Evolutionary conservation across 2,329 filamentous ascomycete species (phyloP).

Genomic region (Botrytis byssoidea): DNA sequence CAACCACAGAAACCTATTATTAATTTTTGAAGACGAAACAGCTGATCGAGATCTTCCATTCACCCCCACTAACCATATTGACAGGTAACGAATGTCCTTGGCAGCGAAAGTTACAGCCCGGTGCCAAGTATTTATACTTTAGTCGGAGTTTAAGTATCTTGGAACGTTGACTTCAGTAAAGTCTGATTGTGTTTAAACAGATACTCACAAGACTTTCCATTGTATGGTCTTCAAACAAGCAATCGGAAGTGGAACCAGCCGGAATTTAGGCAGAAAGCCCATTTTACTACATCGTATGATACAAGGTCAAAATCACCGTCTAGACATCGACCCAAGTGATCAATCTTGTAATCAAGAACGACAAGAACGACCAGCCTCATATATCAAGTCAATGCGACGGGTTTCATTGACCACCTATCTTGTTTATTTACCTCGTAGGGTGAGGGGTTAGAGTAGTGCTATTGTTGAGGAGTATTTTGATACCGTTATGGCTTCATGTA

Average conservation of each 20-base stretch:
- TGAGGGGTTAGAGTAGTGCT: no score
- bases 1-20: background rate
- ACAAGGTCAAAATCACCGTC: background rate
- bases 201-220: background rate
- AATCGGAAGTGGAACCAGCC: background rate
- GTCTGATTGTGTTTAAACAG: background rate
- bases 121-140: background rate
- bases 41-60: background rate
- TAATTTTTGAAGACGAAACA: background rate
- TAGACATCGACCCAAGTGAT: background rate
- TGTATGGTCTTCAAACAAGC: no score
- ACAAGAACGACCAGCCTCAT: no score
- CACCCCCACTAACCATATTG: background rate
- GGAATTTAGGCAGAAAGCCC: background rate
- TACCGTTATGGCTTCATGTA: background rate
- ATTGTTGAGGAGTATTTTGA: background rate
- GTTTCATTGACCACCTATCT: background rate
- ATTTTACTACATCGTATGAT: background rate
- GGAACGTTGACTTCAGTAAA: background rate
- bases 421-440: background rate
- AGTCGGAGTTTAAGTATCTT: background rate
- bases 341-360: no score
- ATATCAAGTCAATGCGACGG: background rate
- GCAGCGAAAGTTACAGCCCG: background rate
- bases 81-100: background rate